Conservation (phyloP, 768 basidiomycete genomes). For the Hemileccinum impolitum region DNA sequence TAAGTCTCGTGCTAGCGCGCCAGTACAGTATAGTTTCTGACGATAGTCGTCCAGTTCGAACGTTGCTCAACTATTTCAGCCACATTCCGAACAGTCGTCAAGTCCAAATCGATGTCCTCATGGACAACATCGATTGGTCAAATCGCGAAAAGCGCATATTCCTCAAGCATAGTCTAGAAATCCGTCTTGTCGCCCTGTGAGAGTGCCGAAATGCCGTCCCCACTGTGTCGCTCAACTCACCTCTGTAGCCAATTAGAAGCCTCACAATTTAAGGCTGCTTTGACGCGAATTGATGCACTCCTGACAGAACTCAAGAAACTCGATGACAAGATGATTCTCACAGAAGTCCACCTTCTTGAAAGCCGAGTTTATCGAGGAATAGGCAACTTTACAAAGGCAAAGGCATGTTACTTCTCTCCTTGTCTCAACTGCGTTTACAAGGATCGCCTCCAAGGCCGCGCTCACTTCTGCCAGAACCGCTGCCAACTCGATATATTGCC, state of each 20-base stretch:
- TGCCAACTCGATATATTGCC: constrained; percentile 94
- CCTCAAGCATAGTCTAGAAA: constrained; percentile 90
- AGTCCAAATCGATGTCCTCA: constrained; percentile 80
- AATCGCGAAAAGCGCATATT: constrained; percentile 91
- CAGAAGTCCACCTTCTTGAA: constrained; percentile 94
- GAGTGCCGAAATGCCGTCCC: constrained; percentile 13
- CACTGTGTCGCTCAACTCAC: constrained; percentile 3
- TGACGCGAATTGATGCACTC: constrained; percentile 80
- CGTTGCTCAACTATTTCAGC: constrained; percentile 87
- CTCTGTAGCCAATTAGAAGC: constrained; percentile 65
- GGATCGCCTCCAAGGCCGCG: constrained; percentile 52
- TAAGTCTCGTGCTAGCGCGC: constrained; percentile 26
- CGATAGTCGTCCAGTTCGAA: constrained; percentile 61
- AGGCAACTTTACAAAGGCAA: constrained; percentile 86
- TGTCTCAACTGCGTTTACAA: background rate
- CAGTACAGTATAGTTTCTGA: background rate
- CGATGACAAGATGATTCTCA: constrained; percentile 97
- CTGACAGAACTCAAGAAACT: constrained; percentile 87
- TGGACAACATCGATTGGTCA: constrained; percentile 92
- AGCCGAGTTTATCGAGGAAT: constrained; percentile 87
- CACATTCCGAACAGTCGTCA: constrained; percentile 70
- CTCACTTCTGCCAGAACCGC: constrained; percentile 90
- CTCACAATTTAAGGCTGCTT: constrained; percentile 71
- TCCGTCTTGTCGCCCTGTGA: constrained; percentile 75
- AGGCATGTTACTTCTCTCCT: constrained; percentile 45